Evolutionary conservation across 164 flowering plant species (phyloP).

Genomic region (Aristolochia contorta): DNA sequence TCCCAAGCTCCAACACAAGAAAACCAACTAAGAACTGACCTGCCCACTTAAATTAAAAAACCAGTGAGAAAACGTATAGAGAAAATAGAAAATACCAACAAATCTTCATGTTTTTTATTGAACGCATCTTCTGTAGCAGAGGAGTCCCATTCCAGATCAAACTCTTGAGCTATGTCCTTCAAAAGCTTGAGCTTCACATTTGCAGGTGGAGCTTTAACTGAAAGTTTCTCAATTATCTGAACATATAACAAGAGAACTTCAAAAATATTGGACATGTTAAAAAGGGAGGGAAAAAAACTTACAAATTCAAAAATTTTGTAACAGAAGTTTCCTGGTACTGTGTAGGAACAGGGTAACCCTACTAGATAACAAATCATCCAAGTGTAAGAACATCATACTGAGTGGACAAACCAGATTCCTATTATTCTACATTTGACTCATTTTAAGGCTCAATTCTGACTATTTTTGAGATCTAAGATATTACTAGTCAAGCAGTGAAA

Average conservation of each 20-base stretch:
- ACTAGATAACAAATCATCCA: background rate
- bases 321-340: too few relatives aligned
- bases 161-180: conserved; percentile 68
- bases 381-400: background rate
- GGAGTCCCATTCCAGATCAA: conserved; percentile 73
- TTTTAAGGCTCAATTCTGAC: too few relatives aligned
- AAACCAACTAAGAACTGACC: background rate
- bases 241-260: background rate
- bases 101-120: conserved; percentile 73
- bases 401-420: too few relatives aligned
- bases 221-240: conserved; percentile 90
- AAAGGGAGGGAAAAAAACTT: background rate
- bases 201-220: conserved; percentile 62
- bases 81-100: conserved; percentile 42
- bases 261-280: background rate
- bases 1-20: background rate
- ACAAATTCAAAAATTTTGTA: too few relatives aligned
- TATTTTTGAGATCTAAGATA: too few relatives aligned
- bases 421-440: too few relatives aligned
- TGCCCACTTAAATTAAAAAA: background rate
- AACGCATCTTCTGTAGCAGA: conserved; percentile 70
- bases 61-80: background rate
- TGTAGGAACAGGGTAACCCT: background rate
- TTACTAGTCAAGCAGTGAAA: too few relatives aligned
- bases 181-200: conserved; percentile 53